Conservation (phyloP, 768 basidiomycete species). For the Kwoniella shandongensis region DNA sequence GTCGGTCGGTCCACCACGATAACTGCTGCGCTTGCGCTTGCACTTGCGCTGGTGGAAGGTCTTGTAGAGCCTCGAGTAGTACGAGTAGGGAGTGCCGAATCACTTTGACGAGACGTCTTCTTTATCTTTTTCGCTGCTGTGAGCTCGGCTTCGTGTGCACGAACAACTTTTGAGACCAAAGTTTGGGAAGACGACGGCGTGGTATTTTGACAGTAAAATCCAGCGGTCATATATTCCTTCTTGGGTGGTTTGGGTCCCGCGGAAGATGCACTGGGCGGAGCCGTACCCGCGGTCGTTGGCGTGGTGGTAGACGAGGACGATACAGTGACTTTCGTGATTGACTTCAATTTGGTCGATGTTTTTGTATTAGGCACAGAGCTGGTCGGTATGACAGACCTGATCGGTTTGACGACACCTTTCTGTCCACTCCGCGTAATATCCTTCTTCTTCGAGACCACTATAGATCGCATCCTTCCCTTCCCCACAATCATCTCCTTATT, state of each 20-base stretch:
- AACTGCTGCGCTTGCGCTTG: background rate
- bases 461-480: no score
- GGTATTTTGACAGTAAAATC: conserved; percentile 45
- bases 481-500: no score
- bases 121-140: conserved; percentile 2
- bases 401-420: no score
- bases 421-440: no score
- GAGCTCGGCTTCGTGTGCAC: background rate
- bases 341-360: background rate
- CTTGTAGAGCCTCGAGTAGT: no score
- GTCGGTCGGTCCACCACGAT: conserved; percentile 7
- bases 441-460: no score
- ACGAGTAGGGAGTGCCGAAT: no score
- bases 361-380: no score
- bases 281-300: background rate
- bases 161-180: conserved; percentile 26
- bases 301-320: background rate
- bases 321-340: background rate
- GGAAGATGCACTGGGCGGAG: background rate
- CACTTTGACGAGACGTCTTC: no score
- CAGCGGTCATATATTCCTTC: conserved; percentile 41
- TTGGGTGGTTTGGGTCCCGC: conserved; percentile 2
- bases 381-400: no score
- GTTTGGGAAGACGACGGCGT: conserved; percentile 25
- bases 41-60: no score